Conservation (phyloP, 2,329 filamentous ascomycete species). For the Fusarium sp. region DNA sequence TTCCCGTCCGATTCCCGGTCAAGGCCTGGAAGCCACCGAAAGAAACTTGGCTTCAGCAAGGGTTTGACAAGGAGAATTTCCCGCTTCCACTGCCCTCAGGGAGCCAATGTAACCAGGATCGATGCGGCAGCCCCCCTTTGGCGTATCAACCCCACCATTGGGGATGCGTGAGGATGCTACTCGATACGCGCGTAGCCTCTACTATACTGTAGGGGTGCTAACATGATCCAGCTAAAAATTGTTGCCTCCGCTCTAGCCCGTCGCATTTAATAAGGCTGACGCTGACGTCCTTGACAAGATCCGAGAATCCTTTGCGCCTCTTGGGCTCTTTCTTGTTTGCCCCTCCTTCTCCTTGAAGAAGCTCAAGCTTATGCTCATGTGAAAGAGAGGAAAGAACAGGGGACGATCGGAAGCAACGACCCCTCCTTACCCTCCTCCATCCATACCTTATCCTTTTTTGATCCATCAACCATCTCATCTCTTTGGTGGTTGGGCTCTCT, state of each 20-base stretch:
- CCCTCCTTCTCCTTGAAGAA: conserved; percentile 1
- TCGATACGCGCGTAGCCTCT: conserved; percentile 30
- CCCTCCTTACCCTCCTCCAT: conserved; percentile 8
- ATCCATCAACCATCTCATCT: conserved; percentile 2
- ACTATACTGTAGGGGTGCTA: neutral
- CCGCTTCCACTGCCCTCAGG: neutral
- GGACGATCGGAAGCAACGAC: conserved; percentile 23
- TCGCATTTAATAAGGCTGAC: conserved; percentile 38
- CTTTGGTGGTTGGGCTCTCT: conserved; percentile 11
- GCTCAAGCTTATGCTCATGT: conserved; percentile 6
- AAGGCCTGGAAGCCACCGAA: neutral
- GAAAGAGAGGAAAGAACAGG: neutral
- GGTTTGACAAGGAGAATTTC: neutral
- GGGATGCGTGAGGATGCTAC: conserved; percentile 1
- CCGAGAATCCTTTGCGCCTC: conserved; percentile 7
- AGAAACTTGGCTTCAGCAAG: neutral
- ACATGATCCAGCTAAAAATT: neutral
- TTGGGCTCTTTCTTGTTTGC: neutral
- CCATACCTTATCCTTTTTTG: neutral
- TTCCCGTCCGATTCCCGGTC: conserved; percentile 6
- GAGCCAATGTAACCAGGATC: conserved; percentile 5
- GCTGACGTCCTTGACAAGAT: conserved; percentile 30
- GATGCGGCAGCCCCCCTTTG: neutral
- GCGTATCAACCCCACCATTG: conserved; percentile 21
- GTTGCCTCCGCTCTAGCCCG: neutral